A percentile compares a stretch with the other conserved stretches of the same genome.
These are phyloP conservation scores for Chrysanthemum lavandulifolium DNA, from an alignment of 129 eudicot genomes.

Conservation along the genomic window DNA sequence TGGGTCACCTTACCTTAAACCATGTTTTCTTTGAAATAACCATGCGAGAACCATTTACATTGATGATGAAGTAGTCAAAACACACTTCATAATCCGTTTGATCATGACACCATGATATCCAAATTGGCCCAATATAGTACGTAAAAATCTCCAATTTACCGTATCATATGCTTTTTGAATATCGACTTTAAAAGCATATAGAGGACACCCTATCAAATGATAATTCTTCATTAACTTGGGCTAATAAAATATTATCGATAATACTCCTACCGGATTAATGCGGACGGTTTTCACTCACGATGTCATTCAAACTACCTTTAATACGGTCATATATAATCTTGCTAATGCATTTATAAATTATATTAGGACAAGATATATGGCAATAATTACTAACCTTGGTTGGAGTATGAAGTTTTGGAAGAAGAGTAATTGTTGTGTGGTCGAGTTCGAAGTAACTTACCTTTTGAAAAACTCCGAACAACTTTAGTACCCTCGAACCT, in stretches of 20 bases:
- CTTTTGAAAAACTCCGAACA: background rate
- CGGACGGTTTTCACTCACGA: background rate
- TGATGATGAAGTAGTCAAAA: background rate
- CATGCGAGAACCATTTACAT: background rate
- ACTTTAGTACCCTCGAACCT: too few relatives aligned
- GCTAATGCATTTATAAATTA: too few relatives aligned
- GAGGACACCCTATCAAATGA: background rate
- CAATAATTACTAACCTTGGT: too few relatives aligned
- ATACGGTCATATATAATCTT: background rate
- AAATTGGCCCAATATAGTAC: background rate
- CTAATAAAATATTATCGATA: background rate
- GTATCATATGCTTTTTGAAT: background rate
- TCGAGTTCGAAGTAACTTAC: background rate
- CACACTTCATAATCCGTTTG: background rate
- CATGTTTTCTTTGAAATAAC: background rate
- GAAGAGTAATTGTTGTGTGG: background rate
- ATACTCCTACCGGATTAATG: background rate
- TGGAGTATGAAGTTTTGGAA: background rate
- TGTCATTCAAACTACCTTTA: background rate
- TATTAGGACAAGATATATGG: too few relatives aligned
- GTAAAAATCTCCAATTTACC: background rate
- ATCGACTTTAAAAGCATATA: background rate
- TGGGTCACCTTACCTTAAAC: background rate
- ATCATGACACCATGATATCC: background rate
- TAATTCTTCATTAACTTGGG: too few relatives aligned